Base-by-base conservation (phyloP, 2,329 filamentous ascomycete genomes). In the Nigrospora sphaerica region DNA sequence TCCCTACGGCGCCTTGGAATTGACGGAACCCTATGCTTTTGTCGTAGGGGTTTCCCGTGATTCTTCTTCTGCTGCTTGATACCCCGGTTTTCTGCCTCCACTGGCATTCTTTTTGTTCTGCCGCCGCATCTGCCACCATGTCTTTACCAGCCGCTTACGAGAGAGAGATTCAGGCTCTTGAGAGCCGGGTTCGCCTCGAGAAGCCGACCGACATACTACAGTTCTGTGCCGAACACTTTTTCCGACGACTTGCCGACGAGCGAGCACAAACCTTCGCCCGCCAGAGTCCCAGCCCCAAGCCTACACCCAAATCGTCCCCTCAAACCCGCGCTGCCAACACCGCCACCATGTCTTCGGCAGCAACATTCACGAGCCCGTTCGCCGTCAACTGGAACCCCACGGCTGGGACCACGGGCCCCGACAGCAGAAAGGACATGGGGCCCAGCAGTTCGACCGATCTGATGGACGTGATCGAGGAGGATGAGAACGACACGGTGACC, bases 401-500 rank as follows among this genome's bases (percentile, higher is more conserved):
- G 58, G 23, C 6, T 5, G 23, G 23, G 7, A 10, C 23, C 23
- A 10, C 6, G 6, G 84, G 85, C 48, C 70, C 69, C 52, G 69
- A 73, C 52, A 72, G 69, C 57, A 64, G 61, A 58, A 65, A 42
- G 52, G 57, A 31, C 65, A 59, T 38, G 73, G 76, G 66, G 68
- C 73, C 47, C 64, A 69, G 47, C 33, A 48, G 52, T 33, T 41
- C 57, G 18, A 49, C 42, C 64, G 56, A 78, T 79, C 67, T 77
- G 76, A 31, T 57, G 28, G 62, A 63, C 52, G 80, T 87, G 51
- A 82, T 92, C 48, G 89, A 95, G 67, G 89, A 95, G 59, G 89
- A 95, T 45, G 87, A 92, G 64, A 82, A 80, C 61, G 88, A 91
- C 60, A 74, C 72, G 52, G 76, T 91, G 60, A 81, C 81, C 54